These are phyloP conservation scores for Cucumis cinereus DNA, from an alignment of 306 rosid species.

Conservation along the genomic window DNA sequence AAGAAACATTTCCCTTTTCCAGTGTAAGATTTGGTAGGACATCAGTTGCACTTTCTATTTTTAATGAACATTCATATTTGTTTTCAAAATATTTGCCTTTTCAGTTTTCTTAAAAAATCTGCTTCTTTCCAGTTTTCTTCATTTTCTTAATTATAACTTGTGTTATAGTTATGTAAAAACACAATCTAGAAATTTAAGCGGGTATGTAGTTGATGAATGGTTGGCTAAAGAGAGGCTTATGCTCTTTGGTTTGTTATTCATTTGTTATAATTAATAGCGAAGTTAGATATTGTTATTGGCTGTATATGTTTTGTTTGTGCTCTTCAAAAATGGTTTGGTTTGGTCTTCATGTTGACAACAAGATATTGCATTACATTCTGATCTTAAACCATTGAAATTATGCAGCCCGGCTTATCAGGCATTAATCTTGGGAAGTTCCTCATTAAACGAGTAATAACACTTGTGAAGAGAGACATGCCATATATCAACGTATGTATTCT, in stretches of 20 bases:
- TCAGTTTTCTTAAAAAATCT: background rate
- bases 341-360: background rate
- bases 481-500: conserved; percentile 62
- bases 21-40: background rate
- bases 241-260: background rate
- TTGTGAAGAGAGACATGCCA: conserved; percentile 86
- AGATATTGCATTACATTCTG: background rate
- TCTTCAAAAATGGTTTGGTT: background rate
- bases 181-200: background rate
- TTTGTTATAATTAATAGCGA: background rate
- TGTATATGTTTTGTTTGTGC: background rate
- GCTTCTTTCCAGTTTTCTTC: background rate
- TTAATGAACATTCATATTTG: background rate
- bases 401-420: conserved; percentile 92
- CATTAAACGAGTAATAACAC: conserved; percentile 73
- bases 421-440: conserved; percentile 90
- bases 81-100: background rate
- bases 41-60: background rate
- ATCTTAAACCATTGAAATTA: conserved; percentile 13
- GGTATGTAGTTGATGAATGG: background rate
- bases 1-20: background rate
- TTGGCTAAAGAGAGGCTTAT: background rate
- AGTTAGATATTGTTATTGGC: background rate
- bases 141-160: background rate
- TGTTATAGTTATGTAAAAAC: background rate